Base-by-base conservation (phyloP, 257 asterid species). In the Gynochthodes officinalis region DNA sequence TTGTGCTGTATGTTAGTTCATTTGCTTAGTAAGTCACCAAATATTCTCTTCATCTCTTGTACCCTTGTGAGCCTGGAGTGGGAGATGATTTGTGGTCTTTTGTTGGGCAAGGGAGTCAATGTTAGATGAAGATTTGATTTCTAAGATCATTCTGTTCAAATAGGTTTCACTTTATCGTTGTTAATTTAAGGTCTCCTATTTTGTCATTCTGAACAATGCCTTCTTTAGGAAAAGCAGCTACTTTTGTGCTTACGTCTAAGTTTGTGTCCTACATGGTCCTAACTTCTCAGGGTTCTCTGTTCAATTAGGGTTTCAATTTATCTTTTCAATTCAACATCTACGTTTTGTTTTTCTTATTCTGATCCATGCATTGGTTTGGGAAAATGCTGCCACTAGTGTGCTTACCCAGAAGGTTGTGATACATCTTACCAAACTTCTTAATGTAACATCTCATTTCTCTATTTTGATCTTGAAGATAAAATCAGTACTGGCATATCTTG, bases 61-160 rank as follows among this genome's bases (percentile, higher is more conserved):
- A 63, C 68, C 30, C 49, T 35, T 63, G 30, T 32, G 6, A 37
- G 15, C 50, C 46, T 37, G 13, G 50, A 6, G 30, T n/a, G 49
- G 30, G 30, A 30, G 30, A 63, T 37, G 49, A 43, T 19, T 35
- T 62, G 67, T 15, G 67, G 67, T 62, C 67, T 62, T 62, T 35
- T 48, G 28, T n/a, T 62, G 67, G 48, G 39, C 7, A 33, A 33
- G 32, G 15, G 15, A 5, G 9, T 2, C 9, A 14, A 23, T 32
- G 60, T 54, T 23, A n/a, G 32, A n/a, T 54, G 54, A 15, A 49
- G 54, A 49, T 49, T 49, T 49, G n/a, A 54, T n/a, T 21, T 11
- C 32, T 23, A 23, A 54, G 32, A 1, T 54, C 16, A 14, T 49
- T 2, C 23, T 54, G 4, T 54, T 6, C 60, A 62, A 62, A 37